Conservation (phyloP, 257 asterid genomes). For the Nemophila menziesii region DNA sequence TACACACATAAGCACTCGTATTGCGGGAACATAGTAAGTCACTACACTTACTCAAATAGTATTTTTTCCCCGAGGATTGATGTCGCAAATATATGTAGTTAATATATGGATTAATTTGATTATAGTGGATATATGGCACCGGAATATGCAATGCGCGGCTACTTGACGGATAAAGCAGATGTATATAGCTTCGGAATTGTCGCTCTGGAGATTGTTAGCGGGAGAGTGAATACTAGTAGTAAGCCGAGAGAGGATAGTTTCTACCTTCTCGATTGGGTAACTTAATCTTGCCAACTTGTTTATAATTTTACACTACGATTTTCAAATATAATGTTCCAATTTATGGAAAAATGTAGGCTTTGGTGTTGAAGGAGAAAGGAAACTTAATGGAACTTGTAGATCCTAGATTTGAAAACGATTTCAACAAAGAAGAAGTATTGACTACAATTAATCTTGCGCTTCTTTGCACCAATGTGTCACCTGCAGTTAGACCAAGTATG, state of each 20-base stretch:
- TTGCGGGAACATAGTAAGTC: conserved; percentile 75
- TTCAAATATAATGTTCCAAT: neutral
- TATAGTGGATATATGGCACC: too few relatives aligned
- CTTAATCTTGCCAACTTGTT: neutral
- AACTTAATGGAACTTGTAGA: too few relatives aligned
- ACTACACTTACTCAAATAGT: neutral
- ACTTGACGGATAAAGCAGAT: too few relatives aligned
- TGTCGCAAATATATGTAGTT: neutral
- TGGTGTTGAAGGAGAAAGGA: too few relatives aligned
- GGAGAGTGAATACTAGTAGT: conserved; percentile 16
- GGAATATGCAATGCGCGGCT: too few relatives aligned
- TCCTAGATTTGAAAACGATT: conserved; percentile 14
- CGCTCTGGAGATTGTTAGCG: too few relatives aligned
- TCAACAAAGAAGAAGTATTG: too few relatives aligned
- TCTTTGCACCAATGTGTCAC: too few relatives aligned
- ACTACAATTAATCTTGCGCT: too few relatives aligned
- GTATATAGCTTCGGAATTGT: too few relatives aligned
- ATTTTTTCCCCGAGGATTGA: neutral
- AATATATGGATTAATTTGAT: conserved; percentile 14
- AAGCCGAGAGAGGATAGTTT: conserved; percentile 12
- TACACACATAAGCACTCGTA: conserved; percentile 67
- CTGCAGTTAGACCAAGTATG: conserved; percentile 24
- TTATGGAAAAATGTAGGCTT: neutral
- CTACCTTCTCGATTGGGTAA: conserved; percentile 22
- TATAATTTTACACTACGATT: neutral